Evolutionary conservation across 169 alveolate species (phyloP).

Genomic region (Plasmodium malariae): DNA sequence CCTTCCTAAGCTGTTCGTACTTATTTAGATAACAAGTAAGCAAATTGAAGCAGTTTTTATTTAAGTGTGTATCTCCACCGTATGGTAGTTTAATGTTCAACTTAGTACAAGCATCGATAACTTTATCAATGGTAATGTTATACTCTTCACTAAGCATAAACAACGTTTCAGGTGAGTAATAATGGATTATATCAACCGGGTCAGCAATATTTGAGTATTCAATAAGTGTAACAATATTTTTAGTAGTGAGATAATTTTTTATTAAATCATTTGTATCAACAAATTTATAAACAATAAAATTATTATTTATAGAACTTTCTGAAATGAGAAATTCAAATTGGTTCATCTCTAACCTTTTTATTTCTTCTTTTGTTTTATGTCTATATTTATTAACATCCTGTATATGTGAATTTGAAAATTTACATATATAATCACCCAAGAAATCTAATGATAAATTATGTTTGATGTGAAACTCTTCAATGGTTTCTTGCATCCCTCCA

Average conservation of each 20-base stretch:
- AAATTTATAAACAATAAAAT: slow-evolving; percentile 62
- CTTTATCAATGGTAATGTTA: slow-evolving; percentile 24
- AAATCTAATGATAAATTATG: slow-evolving; percentile 45
- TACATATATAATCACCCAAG: slow-evolving; percentile 66
- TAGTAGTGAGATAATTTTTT: slow-evolving; percentile 41
- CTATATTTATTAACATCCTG: slow-evolving; percentile 37
- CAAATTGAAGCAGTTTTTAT: slow-evolving; percentile 27
- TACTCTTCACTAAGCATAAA: slow-evolving; percentile 73
- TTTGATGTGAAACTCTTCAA: slow-evolving; percentile 41
- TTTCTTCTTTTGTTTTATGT: slow-evolving; percentile 40
- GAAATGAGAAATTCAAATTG: background rate
- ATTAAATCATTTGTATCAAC: slow-evolving; percentile 38
- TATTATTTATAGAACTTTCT: slow-evolving; percentile 1
- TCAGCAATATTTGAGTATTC: slow-evolving; percentile 65
- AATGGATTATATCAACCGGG: slow-evolving; percentile 64
- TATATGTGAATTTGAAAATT: slow-evolving; percentile 27
- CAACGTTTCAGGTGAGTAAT: slow-evolving; percentile 62
- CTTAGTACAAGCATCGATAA: slow-evolving; percentile 51
- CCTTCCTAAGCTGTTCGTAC: background rate
- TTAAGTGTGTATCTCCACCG: slow-evolving; percentile 73
- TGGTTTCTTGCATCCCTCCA: slow-evolving; percentile 56
- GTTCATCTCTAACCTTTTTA: background rate
- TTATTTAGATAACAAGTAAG: slow-evolving; percentile 29
- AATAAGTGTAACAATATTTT: slow-evolving; percentile 30
- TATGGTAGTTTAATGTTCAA: slow-evolving; percentile 41